These are phyloP conservation scores for Colletotrichum orchidophilum DNA, from an alignment of 2,329 filamentous ascomycete species.

Conservation along the genomic window DNA sequence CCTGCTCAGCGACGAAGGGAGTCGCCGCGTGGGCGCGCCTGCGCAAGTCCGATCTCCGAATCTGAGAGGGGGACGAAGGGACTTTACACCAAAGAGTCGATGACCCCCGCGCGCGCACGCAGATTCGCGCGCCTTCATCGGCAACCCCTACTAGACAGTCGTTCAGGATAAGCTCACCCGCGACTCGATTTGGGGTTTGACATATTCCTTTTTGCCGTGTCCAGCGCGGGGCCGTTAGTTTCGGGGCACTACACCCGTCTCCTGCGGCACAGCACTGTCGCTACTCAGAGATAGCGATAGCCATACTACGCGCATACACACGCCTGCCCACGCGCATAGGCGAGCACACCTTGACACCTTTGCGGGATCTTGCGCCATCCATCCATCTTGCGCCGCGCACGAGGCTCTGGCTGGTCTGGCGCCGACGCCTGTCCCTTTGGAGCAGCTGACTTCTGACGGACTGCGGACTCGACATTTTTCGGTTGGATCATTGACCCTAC, in stretches of 20 bases:
- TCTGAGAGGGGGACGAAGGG: background rate
- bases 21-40: background rate
- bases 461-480: background rate
- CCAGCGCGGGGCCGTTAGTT: background rate
- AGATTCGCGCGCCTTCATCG: background rate
- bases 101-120: background rate
- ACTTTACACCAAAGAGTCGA: background rate
- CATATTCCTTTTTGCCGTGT: background rate
- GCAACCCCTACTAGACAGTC: background rate
- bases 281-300: background rate
- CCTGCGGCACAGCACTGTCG: background rate
- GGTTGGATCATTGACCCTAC: background rate
- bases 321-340: background rate
- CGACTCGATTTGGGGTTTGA: background rate
- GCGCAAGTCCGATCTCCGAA: constrained; percentile 14
- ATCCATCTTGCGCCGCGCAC: constrained; percentile 15
- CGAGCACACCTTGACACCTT: background rate
- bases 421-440: background rate
- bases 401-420: constrained; percentile 11
- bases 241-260: constrained; percentile 10
- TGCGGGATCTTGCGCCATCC: constrained; percentile 11
- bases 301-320: background rate
- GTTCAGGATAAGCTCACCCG: background rate
- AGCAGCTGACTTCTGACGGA: background rate
- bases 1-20: background rate